phyloP scores from a whole-genome alignment of 768 basidiomycete species.

The Pleurotus djamor region DNA sequence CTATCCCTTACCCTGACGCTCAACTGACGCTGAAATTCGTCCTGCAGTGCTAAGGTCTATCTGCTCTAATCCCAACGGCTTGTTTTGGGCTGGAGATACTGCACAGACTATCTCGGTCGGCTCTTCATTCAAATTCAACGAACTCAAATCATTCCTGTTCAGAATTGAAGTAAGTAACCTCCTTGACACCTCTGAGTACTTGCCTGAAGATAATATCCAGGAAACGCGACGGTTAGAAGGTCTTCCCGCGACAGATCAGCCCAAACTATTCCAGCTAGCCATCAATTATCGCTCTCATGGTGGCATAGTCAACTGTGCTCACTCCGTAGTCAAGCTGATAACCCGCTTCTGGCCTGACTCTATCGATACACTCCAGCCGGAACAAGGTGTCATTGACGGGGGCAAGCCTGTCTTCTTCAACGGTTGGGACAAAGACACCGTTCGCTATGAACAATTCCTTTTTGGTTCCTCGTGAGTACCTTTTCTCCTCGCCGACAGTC shows the following conservation, averaged over 20 bases:
- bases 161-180: constrained; percentile 50
- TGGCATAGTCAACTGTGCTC: constrained; percentile 74
- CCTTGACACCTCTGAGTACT: background rate
- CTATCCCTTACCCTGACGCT: background rate
- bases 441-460: constrained; percentile 56
- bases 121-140: constrained; percentile 69
- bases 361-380: constrained; percentile 57
- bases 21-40: background rate
- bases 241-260: constrained; percentile 6
- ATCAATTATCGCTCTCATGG: constrained; percentile 72
- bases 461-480: constrained; percentile 46
- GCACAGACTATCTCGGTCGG: constrained; percentile 77
- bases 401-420: constrained; percentile 57
- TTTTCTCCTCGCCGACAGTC: background rate
- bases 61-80: constrained; percentile 62
- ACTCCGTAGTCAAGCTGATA: constrained; percentile 62
- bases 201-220: background rate
- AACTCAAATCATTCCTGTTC: constrained; percentile 66
- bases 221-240: constrained; percentile 1
- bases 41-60: constrained; percentile 55
- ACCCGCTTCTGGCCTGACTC: constrained; percentile 59
- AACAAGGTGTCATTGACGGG: constrained; percentile 54
- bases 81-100: constrained; percentile 82
- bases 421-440: constrained; percentile 39
- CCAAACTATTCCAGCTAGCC: constrained; percentile 50